Evolutionary conservation across 371 early-diverging fungal genomes (phyloP), one percentile per base, ranked within the genome.

Genomic region (Mucor velutinosus): DNA sequence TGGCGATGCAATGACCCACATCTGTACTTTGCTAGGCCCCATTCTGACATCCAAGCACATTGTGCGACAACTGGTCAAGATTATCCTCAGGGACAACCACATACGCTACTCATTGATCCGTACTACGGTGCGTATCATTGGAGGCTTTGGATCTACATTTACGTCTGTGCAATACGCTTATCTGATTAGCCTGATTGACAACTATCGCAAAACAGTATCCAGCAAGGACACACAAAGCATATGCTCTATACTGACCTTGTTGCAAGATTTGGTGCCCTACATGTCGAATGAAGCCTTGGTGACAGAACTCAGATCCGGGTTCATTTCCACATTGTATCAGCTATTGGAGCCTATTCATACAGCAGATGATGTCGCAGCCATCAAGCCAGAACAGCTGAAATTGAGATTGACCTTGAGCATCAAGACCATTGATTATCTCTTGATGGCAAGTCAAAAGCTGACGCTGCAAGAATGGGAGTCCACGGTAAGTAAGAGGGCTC

Each of bases 141-240:
- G 81, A 3, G 79, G 73, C 23, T 89, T 89, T 76, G 90, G 90
- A 0, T 82, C 85, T n/a, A 88, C 90, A 1, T 89, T 89, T 75
- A 82, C 87, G 7, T 67, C 86, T 1, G 81, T 89, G 1, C 90
- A 89, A 60, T 86, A 86, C 56, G 76, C 83, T 4, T 86, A 89
- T 47, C 73, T 88, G 45, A 80, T 88, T 30, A 77, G 83, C 27
- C 29, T 86, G 25, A 74, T 88, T 14, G 84, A 86, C 27, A 65
- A 58, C 0, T 72, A 76, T 45, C 62, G 66, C 10, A 60, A 75
- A 63, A 64, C 43, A 4, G 7, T 71, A 14, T 73, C 66, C 15
- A 51, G 71, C 30, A 65, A 72, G 21, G 76, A 79, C 32, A 65
- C 67, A 11, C 49, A 68, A 25, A 73, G 71, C 2, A 64, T 83